Evolutionary conservation across 2,329 filamentous ascomycete genomes (phyloP), one percentile per base, ranked within the genome.

Genomic region (Pseudocercospora fuligena): DNA sequence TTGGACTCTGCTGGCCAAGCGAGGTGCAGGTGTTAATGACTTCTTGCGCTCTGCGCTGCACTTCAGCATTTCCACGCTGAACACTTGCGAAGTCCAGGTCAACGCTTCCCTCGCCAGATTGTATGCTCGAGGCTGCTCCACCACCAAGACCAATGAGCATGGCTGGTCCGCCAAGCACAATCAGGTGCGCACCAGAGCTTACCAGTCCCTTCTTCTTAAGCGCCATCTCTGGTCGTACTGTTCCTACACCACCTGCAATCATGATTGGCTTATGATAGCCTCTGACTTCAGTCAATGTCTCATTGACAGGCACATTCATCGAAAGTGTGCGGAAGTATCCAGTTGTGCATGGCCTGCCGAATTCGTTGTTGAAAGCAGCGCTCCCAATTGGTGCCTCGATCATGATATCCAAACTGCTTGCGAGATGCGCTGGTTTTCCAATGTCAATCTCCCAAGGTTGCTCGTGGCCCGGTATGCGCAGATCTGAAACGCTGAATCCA

Each of bases 241-340:
- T 97, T 58, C 95, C 95, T 40, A 98, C 88, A 77, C 95, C 95
- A 76, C 95, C 95, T 69, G 95, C 95, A 81, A 99, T 93, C 92
- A 97, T 97, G 79, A 97, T 97, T 9, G 95, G 95, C 83, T 99
- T 99, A 81, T 98, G 95, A 78, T 97, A 99, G 25, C 95, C 95
- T 72, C 94, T 87, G 75, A 92, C 87, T 72, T 97, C 93, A 21
- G 85, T 85, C 67, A 86, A 83, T 47, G 87, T 87, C 64, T 87
- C 84, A 53, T 83, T 85, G n/a, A 86, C 79, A 27, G 86, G 83
- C 31, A 91, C 85, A 65, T 89, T 85, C 51, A 90, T 91, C 31
- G 96, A 88, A 43, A 99, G 86, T 0, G 95, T 99, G 67, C 94
- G 87, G 84, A 99, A 99, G 77, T 93, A 94, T 23, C 95, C 95